These are phyloP conservation scores for Cercophora newfieldiana DNA, from an alignment of 495 filamentous ascomycete genomes.

Conservation along the genomic window DNA sequence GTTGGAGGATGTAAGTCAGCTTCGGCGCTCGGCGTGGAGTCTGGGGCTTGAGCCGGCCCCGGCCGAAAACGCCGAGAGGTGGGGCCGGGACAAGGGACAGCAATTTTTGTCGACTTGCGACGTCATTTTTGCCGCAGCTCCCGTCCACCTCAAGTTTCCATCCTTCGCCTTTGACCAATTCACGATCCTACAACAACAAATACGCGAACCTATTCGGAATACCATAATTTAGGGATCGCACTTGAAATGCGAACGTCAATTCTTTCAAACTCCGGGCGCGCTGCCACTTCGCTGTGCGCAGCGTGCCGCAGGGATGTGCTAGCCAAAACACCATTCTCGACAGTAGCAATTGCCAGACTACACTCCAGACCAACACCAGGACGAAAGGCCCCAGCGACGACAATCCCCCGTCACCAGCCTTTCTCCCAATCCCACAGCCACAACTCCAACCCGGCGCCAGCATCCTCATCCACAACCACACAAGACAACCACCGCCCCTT, in stretches of 20 bases:
- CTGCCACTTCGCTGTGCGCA: conserved; percentile 25
- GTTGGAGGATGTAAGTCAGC: neutral
- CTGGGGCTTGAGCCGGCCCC: neutral
- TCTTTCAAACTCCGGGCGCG: conserved; percentile 18
- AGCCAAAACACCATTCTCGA: conserved; percentile 6
- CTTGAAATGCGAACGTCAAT: conserved; percentile 28
- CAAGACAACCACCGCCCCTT: neutral
- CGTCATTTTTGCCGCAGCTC: conserved; percentile 1
- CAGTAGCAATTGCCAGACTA: conserved; percentile 3
- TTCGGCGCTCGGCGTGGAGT: neutral
- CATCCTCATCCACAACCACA: conserved; percentile 7
- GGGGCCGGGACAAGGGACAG: neutral
- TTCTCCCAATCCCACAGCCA: neutral
- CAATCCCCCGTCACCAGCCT: conserved; percentile 5
- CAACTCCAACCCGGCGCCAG: too few relatives aligned
- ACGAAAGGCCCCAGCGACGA: neutral
- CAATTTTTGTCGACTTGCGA: neutral
- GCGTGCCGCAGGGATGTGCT: conserved; percentile 28
- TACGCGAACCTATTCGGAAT: neutral
- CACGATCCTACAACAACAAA: neutral
- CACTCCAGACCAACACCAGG: neutral
- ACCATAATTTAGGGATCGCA: neutral
- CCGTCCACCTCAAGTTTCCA: neutral
- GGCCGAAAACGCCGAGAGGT: neutral
- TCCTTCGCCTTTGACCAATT: neutral